phyloP scores from a whole-genome alignment of 768 basidiomycete species.

The Kwoniella bestiolae region DNA sequence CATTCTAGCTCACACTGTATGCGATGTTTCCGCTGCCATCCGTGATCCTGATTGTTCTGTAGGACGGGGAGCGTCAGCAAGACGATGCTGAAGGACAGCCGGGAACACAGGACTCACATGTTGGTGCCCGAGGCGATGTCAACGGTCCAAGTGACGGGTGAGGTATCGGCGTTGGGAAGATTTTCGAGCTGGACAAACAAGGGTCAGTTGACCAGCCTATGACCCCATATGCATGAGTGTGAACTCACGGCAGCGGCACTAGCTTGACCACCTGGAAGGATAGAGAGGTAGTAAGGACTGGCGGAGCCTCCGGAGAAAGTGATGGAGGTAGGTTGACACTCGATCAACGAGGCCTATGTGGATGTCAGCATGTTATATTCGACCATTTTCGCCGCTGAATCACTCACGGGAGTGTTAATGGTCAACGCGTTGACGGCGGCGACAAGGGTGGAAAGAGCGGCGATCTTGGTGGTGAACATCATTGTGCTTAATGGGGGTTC shows the following conservation, averaged over 20 bases:
- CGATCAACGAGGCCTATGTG: constrained; percentile 39
- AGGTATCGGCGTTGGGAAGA: constrained; percentile 16
- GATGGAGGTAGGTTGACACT: constrained; percentile 42
- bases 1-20: constrained; percentile 24
- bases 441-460: constrained; percentile 30
- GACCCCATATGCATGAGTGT: too few relatives aligned
- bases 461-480: constrained; percentile 34
- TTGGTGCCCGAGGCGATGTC: constrained; percentile 38
- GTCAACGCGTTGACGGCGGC: constrained; percentile 27
- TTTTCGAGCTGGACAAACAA: constrained; percentile 22
- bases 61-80: not conserved
- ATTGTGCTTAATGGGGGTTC: constrained; percentile 7
- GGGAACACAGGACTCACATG: constrained; percentile 28
- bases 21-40: constrained; percentile 46
- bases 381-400: not conserved
- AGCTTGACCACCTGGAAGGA: constrained; percentile 40
- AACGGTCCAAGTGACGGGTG: constrained; percentile 39
- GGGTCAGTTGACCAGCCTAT: not conserved
- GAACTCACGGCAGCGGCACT: constrained; percentile 39
- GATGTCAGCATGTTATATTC: not conserved
- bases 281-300: constrained; percentile 39
- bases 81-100: too few relatives aligned
- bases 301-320: constrained; percentile 29
- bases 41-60: constrained; percentile 37
- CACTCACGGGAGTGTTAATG: constrained; percentile 41